A percentile compares a stretch with the other conserved stretches of the same genome.
These are phyloP conservation scores for Gaillardinia entomophila DNA, from an alignment of 805 yeast genomes.

Conservation along the genomic window DNA sequence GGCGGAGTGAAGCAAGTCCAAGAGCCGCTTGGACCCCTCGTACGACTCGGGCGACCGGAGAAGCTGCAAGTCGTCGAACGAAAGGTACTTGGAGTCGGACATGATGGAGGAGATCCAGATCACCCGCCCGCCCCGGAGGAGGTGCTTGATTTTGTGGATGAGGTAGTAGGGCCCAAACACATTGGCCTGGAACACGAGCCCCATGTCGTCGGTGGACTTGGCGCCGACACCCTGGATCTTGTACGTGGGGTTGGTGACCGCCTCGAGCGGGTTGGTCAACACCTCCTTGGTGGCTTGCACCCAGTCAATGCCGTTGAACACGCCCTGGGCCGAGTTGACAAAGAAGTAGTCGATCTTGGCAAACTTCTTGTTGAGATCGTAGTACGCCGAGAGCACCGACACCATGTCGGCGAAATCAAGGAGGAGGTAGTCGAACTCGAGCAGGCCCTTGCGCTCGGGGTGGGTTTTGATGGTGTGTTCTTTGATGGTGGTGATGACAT, in stretches of 20 bases:
- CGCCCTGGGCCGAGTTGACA: constrained; percentile 88
- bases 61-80: constrained; percentile 71
- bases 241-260: constrained; percentile 84
- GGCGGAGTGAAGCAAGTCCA: constrained; percentile 77
- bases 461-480: constrained; percentile 22
- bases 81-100: constrained; percentile 69
- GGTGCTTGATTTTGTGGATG: constrained; percentile 56
- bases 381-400: constrained; percentile 67
- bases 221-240: constrained; percentile 79
- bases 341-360: constrained; percentile 69
- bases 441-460: constrained; percentile 42
- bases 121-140: constrained; percentile 61
- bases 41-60: constrained; percentile 62
- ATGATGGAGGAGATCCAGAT: constrained; percentile 85
- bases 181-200: constrained; percentile 88
- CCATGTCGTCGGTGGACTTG: constrained; percentile 71
- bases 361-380: constrained; percentile 64
- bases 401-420: constrained; percentile 92
- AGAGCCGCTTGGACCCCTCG: constrained; percentile 85
- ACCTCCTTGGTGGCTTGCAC: constrained; percentile 67
- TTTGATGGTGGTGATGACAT: constrained; percentile 51
- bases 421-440: constrained; percentile 82
- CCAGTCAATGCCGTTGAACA: constrained; percentile 85
- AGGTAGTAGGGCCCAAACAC: constrained; percentile 95
- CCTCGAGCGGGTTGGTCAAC: constrained; percentile 59